Evolutionary conservation across 129 eudicot species (phyloP), one percentile per base, ranked within the genome.

Genomic region (Cynara cardunculus): DNA sequence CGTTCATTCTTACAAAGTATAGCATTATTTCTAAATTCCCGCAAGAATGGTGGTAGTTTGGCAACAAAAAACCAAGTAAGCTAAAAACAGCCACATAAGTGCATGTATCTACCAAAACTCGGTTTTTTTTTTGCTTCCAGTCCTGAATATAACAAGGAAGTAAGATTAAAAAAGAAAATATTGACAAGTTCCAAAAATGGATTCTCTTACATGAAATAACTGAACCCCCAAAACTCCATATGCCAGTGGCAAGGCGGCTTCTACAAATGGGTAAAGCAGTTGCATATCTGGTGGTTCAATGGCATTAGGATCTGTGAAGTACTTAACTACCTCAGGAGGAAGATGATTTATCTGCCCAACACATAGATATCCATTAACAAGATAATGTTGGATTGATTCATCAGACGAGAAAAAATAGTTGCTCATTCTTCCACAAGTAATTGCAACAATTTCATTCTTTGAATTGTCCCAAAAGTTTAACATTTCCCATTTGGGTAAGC

Each of bases 211-310:
- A 77, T 96, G 99, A 83, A 96, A 90, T 46, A 96, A 76, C 86
- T 96, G 99, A 88, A 96, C 92, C 53, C 97, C 97, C 89, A 96
- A 85, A 70, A 96, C 97, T 39, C 97, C 99, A 87, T 96, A 96
- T 69, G 99, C 97, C 32, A 96, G 73, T 78, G 99, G 99, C 88
- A 96, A 76, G 76, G 99, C 99, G 71, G 99, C 85, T 12, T 96
- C 99, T 82, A 96, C 99, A 74, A 96, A 96, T 71, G 99, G 99
- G 78, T 78, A 76, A 32, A 96, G 85, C 64, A 89, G 89, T 83
- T 88, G 91, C 99, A 96, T 92, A 80, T 96, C 97, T 81, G 99
- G 99, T n/a, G 98, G 97, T 59, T 96, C 97, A 80, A 90, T 84
- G 70, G 99, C 97, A 88, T 96, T 73, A 25, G 99, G 99, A 86